Evolutionary conservation across 441 rosid genomes (phyloP), one percentile per base, ranked within the genome.

Genomic region (Capsella rubella): DNA sequence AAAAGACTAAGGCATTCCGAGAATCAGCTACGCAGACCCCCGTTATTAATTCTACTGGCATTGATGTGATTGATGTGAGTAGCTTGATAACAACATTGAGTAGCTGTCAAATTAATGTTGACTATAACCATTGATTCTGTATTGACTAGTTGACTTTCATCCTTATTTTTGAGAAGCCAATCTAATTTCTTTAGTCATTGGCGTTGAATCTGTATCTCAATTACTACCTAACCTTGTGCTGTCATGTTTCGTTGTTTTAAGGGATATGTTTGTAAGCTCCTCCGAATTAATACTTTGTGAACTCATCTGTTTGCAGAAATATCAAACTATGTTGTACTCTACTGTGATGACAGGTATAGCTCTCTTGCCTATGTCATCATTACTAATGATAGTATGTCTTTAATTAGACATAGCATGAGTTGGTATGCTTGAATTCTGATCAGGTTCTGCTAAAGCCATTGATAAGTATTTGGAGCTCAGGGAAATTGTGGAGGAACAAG

Each of bases 391-490:
- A 34, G n/a, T 15, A 16, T 68, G 29, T 42, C 43, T 78, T 64
- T 68, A 11, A 6, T 31, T 73, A 47, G 40, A 49, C 75, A 31
- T 68, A 25, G 46, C 25, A 14, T 73, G 67, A 50, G 51, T 61
- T 73, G 9, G 25, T 50, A 52, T 71, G 25, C 56, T 67, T 57
- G 46, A 25, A 47, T 71, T 62, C 6, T 60, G 11, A 78, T 78
- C 88, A 95, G 99, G 86, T 66, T 87, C 96, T 67, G 88, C 87
- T 37, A 84, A 84, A 89, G 89, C 90, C 43, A 80, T 87, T 70
- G 97, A 95, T 52, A 83, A 82, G 78, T 95, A 95, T 83, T 73
- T 95, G 89, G 98, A 92, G 78, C 65, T 89, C 16, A 87, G 98
- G 83, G 90, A 85, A 77, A 10, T 40, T 16, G 79, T 86, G 53